A percentile compares a stretch with the other conserved stretches of the same genome.
Evolutionary conservation across 179 eudicot species (phyloP).

Genomic region (Silene coronaria): DNA sequence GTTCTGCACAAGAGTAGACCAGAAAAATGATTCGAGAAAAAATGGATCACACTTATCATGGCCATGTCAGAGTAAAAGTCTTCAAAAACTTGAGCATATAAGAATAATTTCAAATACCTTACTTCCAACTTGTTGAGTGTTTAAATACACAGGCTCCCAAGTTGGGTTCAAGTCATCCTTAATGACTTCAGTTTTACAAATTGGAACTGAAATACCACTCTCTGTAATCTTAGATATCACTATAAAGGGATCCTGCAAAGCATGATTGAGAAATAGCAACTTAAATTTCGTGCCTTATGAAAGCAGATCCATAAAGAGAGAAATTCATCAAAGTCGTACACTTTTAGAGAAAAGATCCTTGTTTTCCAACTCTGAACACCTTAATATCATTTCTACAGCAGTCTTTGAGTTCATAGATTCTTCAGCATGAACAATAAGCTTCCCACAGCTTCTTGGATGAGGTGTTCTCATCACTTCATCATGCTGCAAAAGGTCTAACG

Average conservation of each 20-base stretch:
- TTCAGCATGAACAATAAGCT: constrained; percentile 74
- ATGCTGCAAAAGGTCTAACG: constrained; percentile 53
- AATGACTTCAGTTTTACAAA: constrained; percentile 87
- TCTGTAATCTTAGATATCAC: constrained; percentile 72
- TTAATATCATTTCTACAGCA: constrained; percentile 56
- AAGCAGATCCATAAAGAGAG: constrained; percentile 10
- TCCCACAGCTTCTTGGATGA: constrained; percentile 44
- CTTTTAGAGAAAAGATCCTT: constrained; percentile 93
- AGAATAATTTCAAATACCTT: constrained; percentile 49
- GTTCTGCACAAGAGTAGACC: constrained; percentile 58
- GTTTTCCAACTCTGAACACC: constrained; percentile 86
- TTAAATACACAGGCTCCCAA: constrained; percentile 74
- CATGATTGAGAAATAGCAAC: constrained; percentile 17
- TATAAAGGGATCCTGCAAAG: constrained; percentile 90
- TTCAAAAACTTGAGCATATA: not conserved
- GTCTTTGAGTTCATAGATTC: constrained; percentile 78
- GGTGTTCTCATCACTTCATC: constrained; percentile 39
- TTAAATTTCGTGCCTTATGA: constrained; percentile 7
- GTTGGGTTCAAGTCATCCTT: constrained; percentile 74
- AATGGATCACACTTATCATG: not conserved
- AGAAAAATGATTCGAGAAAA: constrained; percentile 8
- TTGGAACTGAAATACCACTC: constrained; percentile 61
- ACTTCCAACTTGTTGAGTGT: constrained; percentile 73
- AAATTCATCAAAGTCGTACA: constrained; percentile 41
- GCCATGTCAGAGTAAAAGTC: not conserved